Evolutionary conservation across 169 alveolate species (phyloP).

Genomic region (Hammondia hammondi): DNA sequence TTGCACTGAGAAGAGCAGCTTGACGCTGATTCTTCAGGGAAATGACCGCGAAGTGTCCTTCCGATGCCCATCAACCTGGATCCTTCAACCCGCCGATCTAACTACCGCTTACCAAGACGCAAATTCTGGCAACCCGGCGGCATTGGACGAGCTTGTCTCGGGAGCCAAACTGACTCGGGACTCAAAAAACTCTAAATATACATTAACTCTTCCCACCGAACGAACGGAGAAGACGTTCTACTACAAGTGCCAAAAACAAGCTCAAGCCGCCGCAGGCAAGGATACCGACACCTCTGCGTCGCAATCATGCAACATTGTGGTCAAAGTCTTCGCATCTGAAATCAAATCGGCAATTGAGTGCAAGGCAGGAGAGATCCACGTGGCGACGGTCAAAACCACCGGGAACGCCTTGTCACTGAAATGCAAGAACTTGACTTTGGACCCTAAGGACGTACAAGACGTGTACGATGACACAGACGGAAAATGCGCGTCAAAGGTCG

Average conservation of each 20-base stretch:
- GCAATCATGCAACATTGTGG: not conserved
- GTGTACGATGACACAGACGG: not conserved
- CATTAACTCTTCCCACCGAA: not conserved
- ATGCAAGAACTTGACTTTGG: not conserved
- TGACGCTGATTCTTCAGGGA: not conserved
- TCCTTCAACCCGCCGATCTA: not conserved
- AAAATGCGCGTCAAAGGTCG: not conserved
- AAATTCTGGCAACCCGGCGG: not conserved
- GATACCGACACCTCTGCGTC: not conserved
- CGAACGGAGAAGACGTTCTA: not conserved
- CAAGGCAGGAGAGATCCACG: not conserved
- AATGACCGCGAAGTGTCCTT: not conserved
- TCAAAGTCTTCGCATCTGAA: not conserved
- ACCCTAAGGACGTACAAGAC: not conserved
- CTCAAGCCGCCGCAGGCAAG: not conserved
- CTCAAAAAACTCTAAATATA: not conserved
- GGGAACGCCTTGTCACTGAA: not conserved
- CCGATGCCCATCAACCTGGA: not conserved
- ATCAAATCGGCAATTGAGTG: not conserved
- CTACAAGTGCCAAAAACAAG: not conserved
- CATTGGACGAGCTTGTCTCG: not conserved
- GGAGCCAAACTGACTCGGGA: not conserved
- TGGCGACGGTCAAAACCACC: not conserved
- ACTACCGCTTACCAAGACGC: not conserved
- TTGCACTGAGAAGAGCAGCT: not conserved